A percentile compares a stretch with the other conserved stretches of the same genome.
phyloP scores from a whole-genome alignment of 2,329 filamentous ascomycete species.

The Cladophialophora carrionii region DNA sequence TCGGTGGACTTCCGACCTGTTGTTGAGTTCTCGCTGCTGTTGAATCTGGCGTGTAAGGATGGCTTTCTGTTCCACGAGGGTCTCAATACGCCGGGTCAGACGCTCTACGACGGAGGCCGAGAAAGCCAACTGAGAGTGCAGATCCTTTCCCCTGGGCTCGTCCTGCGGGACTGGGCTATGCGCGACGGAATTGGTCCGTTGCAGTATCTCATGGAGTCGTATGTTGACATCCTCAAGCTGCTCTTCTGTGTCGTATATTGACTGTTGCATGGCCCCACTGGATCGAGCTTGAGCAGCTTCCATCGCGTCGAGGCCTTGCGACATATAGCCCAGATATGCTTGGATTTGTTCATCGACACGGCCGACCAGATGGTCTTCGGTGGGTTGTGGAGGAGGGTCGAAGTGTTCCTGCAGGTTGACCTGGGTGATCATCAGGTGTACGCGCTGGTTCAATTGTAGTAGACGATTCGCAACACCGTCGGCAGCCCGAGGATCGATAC shows the following conservation, averaged over 20 bases:
- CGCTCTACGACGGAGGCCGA: constrained; percentile 80
- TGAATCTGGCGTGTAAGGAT: constrained; percentile 91
- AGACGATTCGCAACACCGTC: constrained; percentile 67
- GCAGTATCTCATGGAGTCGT: constrained; percentile 64
- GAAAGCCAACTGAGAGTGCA: constrained; percentile 71
- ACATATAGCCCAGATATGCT: constrained; percentile 71
- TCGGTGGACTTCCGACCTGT: constrained; percentile 71
- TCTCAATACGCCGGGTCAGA: constrained; percentile 74
- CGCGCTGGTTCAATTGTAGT: constrained; percentile 66
- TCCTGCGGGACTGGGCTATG: constrained; percentile 61
- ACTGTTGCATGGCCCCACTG: constrained; percentile 39
- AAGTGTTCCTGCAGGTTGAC: constrained; percentile 44
- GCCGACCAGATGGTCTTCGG: constrained; percentile 38
- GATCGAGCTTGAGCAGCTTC: constrained; percentile 59
- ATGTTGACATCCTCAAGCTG: constrained; percentile 66
- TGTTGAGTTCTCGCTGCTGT: constrained; percentile 91
- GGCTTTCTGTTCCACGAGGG: constrained; percentile 81
- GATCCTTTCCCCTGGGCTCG: constrained; percentile 57
- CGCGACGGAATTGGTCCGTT: constrained; percentile 49
- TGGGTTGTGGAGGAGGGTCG: constrained; percentile 45
- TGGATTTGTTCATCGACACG: constrained; percentile 34
- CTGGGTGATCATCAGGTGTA: constrained; percentile 68
- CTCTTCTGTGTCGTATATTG: constrained; percentile 53
- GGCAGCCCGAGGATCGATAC: constrained; percentile 43
- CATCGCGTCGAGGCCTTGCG: constrained; percentile 65